Conservation (phyloP, 441 rosid genomes). For the Bruguiera hainesii region DNA sequence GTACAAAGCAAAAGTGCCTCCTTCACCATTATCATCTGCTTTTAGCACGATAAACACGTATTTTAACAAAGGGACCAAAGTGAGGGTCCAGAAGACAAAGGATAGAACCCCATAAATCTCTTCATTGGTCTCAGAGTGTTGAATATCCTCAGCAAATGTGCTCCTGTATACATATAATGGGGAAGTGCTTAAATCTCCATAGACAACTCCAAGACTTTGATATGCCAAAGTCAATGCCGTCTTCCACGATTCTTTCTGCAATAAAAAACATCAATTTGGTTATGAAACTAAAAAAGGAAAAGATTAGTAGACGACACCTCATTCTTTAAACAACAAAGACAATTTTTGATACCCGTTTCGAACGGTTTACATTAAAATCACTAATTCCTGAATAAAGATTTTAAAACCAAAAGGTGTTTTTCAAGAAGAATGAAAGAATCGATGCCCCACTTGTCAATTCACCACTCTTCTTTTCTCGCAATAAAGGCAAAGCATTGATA, state of each 20-base stretch:
- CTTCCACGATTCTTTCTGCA: constrained; percentile 90
- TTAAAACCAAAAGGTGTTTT: not conserved
- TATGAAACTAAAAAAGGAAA: constrained; percentile 5
- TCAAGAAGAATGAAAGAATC: not conserved
- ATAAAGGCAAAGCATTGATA: not conserved
- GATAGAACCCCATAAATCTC: constrained; percentile 93
- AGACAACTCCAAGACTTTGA: constrained; percentile 93
- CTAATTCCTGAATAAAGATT: not conserved
- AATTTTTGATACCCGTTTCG: not conserved
- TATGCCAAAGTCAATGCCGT: constrained; percentile 81
- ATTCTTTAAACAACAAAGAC: not conserved
- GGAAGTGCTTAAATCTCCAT: constrained; percentile 92
- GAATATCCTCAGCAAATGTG: constrained; percentile 85
- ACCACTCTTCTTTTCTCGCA: not conserved
- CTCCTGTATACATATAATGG: constrained; percentile 87
- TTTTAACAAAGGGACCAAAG: constrained; percentile 83
- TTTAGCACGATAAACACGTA: constrained; percentile 83
- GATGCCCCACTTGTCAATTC: not conserved
- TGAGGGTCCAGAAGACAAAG: constrained; percentile 92
- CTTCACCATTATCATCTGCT: constrained; percentile 98
- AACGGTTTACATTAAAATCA: not conserved
- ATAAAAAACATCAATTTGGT: not conserved
- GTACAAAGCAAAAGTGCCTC: constrained; percentile 95
- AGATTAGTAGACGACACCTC: not conserved
- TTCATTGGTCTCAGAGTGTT: constrained; percentile 83